Conservation (phyloP, 305 asterid genomes). For the Solanum hybrid region DNA sequence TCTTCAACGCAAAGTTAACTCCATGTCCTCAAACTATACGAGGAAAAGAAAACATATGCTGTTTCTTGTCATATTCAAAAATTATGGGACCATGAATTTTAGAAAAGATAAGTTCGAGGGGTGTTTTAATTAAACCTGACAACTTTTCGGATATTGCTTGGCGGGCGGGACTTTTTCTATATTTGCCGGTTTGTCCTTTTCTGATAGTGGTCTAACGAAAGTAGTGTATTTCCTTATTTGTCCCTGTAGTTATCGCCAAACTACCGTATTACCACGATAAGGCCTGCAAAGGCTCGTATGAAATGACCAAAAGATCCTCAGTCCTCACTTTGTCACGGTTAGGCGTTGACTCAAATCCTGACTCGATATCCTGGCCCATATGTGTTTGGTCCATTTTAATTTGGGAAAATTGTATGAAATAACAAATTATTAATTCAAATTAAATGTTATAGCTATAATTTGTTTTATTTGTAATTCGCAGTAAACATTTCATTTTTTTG, state of each 20-base stretch:
- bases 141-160: not conserved
- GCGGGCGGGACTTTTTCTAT: not conserved
- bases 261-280: not conserved
- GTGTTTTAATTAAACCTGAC: not conserved
- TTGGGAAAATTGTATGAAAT: too few relatives aligned
- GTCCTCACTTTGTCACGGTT: not conserved
- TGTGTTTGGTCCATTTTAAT: not conserved
- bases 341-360: not conserved
- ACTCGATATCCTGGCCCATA: not conserved
- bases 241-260: not conserved
- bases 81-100: not conserved
- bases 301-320: not conserved
- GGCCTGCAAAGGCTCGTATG: not conserved
- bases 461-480: too few relatives aligned
- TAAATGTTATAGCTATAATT: too few relatives aligned
- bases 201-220: not conserved
- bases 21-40: not conserved
- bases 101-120: not conserved
- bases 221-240: not conserved
- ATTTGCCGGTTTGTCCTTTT: not conserved
- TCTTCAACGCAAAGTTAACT: not conserved
- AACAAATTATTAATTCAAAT: too few relatives aligned
- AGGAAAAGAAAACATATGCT: not conserved
- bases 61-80: not conserved
- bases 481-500: too few relatives aligned